Evolutionary conservation across 139 green algal genomes (phyloP), one percentile per base, ranked within the genome.

Genomic region (Coelastrella sp.): DNA sequence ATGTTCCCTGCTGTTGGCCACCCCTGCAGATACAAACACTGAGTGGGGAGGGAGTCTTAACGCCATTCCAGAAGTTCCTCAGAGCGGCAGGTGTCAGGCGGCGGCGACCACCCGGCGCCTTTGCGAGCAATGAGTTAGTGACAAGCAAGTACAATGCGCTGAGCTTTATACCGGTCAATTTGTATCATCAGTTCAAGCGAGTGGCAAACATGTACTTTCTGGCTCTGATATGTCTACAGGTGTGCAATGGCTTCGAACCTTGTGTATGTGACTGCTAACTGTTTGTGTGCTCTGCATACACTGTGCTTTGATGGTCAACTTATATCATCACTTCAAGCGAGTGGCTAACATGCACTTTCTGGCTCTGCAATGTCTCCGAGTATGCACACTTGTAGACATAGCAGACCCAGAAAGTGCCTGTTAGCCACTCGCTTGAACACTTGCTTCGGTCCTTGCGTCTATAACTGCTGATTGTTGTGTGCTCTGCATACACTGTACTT

Each of bases 141-240:
- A 96, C 95, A 7, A 91, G 89, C 32, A 96, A 96, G 76, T 97
- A 97, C 91, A 95, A 90, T 13, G 22, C 92, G 61, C 73, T 96
- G 8, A 96, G 85, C 75, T 97, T 97, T 85, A 65, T 97, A 59
- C 92, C 94, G 3, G 87, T 94, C 64, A 97, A 97, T 92, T 91
- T 97, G 80, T 95, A 94, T 23, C 82, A 96, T 54, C 95, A 97
- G 90, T 97, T 97, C 85, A 92, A 92, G 73, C 90, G 94, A 14
- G 74, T 96, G 22, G 95, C 95, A 20, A 96, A 97, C 91, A 77
- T 96, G 58, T 97, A 97, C 88, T 97, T 97, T 74, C 57, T 94
- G 23, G 22, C 93, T 16, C 92, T 97, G 56, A 86, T 87, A 20
- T 89, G 91, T 85, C 83, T 96, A 74, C 93, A 95, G 92, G 81